Evolutionary conservation across 2,329 filamentous ascomycete species (phyloP), one percentile per base, ranked within the genome.

Genomic region (Alternaria solani): DNA sequence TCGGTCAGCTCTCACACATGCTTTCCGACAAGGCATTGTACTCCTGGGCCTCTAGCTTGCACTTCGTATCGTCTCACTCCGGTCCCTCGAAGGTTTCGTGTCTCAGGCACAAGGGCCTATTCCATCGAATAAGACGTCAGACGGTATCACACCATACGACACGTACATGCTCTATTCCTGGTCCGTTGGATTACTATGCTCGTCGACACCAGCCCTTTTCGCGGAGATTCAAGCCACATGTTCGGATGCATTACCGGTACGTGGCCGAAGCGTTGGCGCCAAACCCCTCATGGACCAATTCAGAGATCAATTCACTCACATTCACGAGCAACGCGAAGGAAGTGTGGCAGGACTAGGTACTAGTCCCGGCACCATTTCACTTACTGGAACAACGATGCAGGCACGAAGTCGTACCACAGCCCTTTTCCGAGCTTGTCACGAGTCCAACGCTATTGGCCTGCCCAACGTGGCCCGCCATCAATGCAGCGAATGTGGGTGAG

Each of bases 401-500:
- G 34, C 20, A 18, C 26, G 12, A 32, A 36, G 20, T 12, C 18
- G 34, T 44, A 43, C 20, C 51, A 32, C 18, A 23, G 7, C 18
- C 16, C 32, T 36, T 36, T 38, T 49, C 20, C 32, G 12, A 49
- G 34, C 46, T 26, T 38, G 46, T 16, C 39, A 42, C 39, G 20
- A 16, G 20, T 12, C 39, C 39, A 20, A 23, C 11, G n/a, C 28
- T 30, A 43, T 43, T 53, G 51, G 51, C 38, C 28, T 26, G 26
- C 11, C 51, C 26, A 25, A 9, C 51, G 41, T 12, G 44, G 44
- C 25, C 57, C 25, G 47, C 38, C 18, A 49, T 38, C 9, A 26
- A 44, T 53, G 32, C 28, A 25, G 48, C 57, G 53, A 49, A 25
- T 4, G 8, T 48, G 23, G 14, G 23, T 44, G 57, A 49, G 56